Evolutionary conservation across 2,329 filamentous ascomycete species (phyloP).

Genomic region (Karstenula rhodostoma): DNA sequence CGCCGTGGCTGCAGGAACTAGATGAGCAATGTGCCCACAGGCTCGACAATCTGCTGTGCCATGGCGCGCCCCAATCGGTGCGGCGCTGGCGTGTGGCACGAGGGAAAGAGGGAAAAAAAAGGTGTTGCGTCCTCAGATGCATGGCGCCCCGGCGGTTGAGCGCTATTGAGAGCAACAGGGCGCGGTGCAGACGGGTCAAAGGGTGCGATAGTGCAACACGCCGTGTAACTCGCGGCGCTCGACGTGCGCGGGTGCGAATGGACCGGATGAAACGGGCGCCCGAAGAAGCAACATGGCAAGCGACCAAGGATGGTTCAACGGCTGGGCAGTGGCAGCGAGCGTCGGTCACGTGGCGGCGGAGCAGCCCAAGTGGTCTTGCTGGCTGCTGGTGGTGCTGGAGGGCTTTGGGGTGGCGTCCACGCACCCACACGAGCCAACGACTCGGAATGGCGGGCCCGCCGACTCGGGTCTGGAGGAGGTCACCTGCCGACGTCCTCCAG

Average conservation of each 20-base stretch:
- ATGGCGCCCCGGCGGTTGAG: background rate
- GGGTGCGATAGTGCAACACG: background rate
- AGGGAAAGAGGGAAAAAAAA: background rate
- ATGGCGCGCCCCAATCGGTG: background rate
- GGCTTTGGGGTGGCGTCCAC: constrained; percentile 1
- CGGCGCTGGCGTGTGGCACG: background rate
- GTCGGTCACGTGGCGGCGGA: constrained; percentile 6
- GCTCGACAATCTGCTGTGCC: constrained; percentile 1
- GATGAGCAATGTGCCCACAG: constrained; percentile 1
- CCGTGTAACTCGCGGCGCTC: background rate
- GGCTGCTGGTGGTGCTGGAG: too few relatives aligned
- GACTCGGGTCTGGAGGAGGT: constrained; percentile 11
- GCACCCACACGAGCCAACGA: constrained; percentile 1
- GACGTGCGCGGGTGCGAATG: constrained; percentile 5
- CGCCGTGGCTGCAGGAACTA: constrained; percentile 19
- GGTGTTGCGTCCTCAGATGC: background rate
- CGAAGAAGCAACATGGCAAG: background rate
- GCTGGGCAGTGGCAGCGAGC: background rate
- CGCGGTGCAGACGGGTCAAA: background rate
- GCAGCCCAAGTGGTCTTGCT: too few relatives aligned
- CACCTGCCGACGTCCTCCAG: constrained; percentile 4
- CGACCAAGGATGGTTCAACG: background rate
- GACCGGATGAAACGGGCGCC: background rate
- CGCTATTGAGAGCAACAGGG: background rate
- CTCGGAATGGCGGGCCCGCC: constrained; percentile 9